A percentile compares a stretch with the other conserved stretches of the same genome.
phyloP scores from a whole-genome alignment of 805 yeast genomes.

The Candida maesae region DNA sequence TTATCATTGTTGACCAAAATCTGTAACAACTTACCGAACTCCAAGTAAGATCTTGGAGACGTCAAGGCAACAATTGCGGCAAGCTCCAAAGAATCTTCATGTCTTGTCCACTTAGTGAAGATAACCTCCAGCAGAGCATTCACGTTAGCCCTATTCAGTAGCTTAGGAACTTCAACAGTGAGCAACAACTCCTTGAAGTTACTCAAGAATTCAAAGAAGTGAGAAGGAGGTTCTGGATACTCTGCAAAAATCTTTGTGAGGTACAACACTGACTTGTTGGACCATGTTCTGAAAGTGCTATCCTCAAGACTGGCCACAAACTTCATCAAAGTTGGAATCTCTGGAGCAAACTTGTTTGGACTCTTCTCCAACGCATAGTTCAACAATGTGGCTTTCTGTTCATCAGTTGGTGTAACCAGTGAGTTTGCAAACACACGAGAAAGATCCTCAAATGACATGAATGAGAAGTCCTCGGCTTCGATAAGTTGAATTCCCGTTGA shows the following conservation, averaged over 20 bases:
- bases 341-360: conserved; percentile 29
- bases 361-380: conserved; percentile 27
- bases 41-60: conserved; percentile 34
- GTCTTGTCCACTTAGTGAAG: conserved; percentile 45
- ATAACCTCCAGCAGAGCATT: conserved; percentile 67
- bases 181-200: conserved; percentile 32
- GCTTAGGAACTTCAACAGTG: conserved; percentile 33
- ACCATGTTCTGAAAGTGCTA: conserved; percentile 40
- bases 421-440: conserved; percentile 24
- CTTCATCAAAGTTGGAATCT: conserved; percentile 26
- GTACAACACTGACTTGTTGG: conserved; percentile 52
- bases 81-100: conserved; percentile 43
- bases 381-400: conserved; percentile 26
- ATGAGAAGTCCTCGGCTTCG: conserved; percentile 28
- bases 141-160: conserved; percentile 42
- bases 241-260: conserved; percentile 66
- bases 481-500: conserved; percentile 18
- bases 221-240: conserved; percentile 24
- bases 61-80: conserved; percentile 36
- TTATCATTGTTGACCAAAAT: conserved; percentile 52
- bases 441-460: conserved; percentile 29
- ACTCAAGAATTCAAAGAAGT: conserved; percentile 32
- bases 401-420: conserved; percentile 11
- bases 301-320: conserved; percentile 14
- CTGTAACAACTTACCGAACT: conserved; percentile 55